Evolutionary conservation across 1,139 yeast genomes (phyloP), one percentile per base, ranked within the genome.

Genomic region (Yamadazyma aaseri): DNA sequence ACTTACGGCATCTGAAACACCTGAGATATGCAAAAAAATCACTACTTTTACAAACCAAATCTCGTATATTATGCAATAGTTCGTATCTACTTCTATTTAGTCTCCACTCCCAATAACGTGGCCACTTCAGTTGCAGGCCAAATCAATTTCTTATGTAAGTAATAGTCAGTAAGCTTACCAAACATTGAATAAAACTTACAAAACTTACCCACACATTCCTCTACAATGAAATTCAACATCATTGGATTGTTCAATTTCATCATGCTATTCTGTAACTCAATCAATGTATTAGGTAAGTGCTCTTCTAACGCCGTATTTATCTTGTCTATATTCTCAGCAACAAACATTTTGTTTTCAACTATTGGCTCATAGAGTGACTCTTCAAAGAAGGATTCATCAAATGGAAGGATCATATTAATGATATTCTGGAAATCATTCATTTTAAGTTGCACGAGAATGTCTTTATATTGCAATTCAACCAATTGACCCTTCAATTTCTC

Each of bases 381-480:
- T 26, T 75, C 80, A 42, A 75, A 75, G 35, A 65, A 73, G 29
- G 73, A 79, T 37, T 76, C 73, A 17, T 41, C 45, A 15, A 80
- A 58, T 11, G 85, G 83, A 52, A 77, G 78, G n/a, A 83, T 81
- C 84, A 83, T 79, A 46, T 80, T 79, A 34, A 80, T 63, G 31
- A 83, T 58, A 48, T 81, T 83, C 51, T 68, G 78, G 44, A 74
- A 77, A 36, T 81, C 76, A 17, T 60, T 63, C 23, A 83, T 55
- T 0, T 74, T 72, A 22, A 84, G 71, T 20, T 68, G 71, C 12
- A 60, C 58, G 26, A 83, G 58, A 11, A 82, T 52, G 1, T 55
- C 44, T 15, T 60, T 63, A 17, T 65, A 64, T 45, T 76, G 79
- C 15, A 69, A 47, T 21, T 64, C 63, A 12, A 64, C 57, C 35